Percentiles rank a stretch among this genome's conserved stretches.
Conservation (phyloP, 495 filamentous ascomycete genomes). For the Podospora didyma region DNA sequence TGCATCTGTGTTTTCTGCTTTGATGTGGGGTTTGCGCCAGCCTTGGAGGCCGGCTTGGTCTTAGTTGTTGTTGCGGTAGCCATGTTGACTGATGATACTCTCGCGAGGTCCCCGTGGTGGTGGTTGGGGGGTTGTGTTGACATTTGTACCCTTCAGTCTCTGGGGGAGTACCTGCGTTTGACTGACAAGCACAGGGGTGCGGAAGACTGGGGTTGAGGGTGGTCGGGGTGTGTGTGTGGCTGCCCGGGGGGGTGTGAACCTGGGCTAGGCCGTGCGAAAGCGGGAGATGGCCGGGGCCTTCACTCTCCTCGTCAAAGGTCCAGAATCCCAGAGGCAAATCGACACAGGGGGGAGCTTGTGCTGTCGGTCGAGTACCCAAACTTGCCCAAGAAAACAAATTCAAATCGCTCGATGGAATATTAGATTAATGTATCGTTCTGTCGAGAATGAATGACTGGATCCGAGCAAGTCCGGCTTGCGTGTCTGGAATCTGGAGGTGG, state of each 20-base stretch:
- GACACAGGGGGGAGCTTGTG: slow-evolving; percentile 13
- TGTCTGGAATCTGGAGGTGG: slow-evolving; percentile 24
- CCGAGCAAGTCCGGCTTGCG: slow-evolving; percentile 53
- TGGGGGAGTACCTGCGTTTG: slow-evolving; percentile 38
- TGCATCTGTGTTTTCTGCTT: slow-evolving; percentile 78
- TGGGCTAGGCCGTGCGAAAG: slow-evolving; percentile 44
- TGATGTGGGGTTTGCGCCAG: slow-evolving; percentile 47
- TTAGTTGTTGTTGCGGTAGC: slow-evolving; percentile 51
- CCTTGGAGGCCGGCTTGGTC: slow-evolving; percentile 50
- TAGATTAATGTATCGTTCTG: slow-evolving; percentile 34
- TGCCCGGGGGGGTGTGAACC: slow-evolving; percentile 20
- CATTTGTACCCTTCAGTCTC: slow-evolving; percentile 55
- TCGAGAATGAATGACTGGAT: slow-evolving; percentile 48
- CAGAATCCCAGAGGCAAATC: slow-evolving; percentile 27
- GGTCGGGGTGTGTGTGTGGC: slow-evolving; percentile 22
- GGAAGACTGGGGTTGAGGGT: slow-evolving; percentile 32
- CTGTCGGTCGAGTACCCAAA: slow-evolving; percentile 7
- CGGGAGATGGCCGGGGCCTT: slow-evolving; percentile 33
- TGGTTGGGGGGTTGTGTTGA: slow-evolving; percentile 55
- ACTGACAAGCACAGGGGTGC: slow-evolving; percentile 32
- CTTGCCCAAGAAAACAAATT: slow-evolving; percentile 5
- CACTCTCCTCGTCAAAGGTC: slow-evolving; percentile 34
- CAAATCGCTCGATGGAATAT: slow-evolving; percentile 36
- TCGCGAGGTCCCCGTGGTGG: slow-evolving; percentile 46
- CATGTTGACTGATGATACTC: slow-evolving; percentile 53